A percentile compares a stretch with the other conserved stretches of the same genome.
Conservation (phyloP, 495 filamentous ascomycete species). For the Penicillium taxi region DNA sequence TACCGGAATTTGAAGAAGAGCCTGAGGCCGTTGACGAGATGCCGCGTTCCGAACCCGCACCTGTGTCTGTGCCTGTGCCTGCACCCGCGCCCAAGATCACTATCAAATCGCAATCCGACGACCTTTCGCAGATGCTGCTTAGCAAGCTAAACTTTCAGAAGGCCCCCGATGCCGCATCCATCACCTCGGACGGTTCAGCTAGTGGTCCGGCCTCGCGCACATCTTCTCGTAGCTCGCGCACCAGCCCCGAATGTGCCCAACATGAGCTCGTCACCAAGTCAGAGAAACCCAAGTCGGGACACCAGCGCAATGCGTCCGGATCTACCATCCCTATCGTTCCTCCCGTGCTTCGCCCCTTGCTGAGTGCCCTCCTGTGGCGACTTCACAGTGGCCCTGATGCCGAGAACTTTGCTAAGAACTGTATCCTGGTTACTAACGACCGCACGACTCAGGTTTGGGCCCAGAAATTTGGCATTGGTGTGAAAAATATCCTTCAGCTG, state of each 20-base stretch:
- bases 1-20: slow-evolving; percentile 46
- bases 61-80: slow-evolving; percentile 11
- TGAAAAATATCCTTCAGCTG: slow-evolving; percentile 53
- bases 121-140: slow-evolving; percentile 44
- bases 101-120: slow-evolving; percentile 18
- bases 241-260: slow-evolving; percentile 40
- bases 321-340: slow-evolving; percentile 36
- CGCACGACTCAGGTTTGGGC: slow-evolving; percentile 47
- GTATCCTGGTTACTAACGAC: slow-evolving; percentile 55
- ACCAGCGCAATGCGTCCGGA: slow-evolving; percentile 32
- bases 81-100: slow-evolving; percentile 8
- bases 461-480: slow-evolving; percentile 51
- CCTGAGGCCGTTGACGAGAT: slow-evolving; percentile 19
- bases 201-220: slow-evolving; percentile 38
- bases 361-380: slow-evolving; percentile 56
- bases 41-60: slow-evolving; percentile 6
- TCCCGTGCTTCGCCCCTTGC: slow-evolving; percentile 44
- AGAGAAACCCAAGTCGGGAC: slow-evolving; percentile 18
- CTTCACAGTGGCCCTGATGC: slow-evolving; percentile 43
- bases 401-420: slow-evolving; percentile 32
- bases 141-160: slow-evolving; percentile 47
- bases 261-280: slow-evolving; percentile 18
- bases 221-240: slow-evolving; percentile 45
- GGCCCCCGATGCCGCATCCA: slow-evolving; percentile 31
- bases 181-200: slow-evolving; percentile 43